Base-by-base conservation (phyloP, 2,329 filamentous ascomycete genomes). In the Monascus ruber region DNA sequence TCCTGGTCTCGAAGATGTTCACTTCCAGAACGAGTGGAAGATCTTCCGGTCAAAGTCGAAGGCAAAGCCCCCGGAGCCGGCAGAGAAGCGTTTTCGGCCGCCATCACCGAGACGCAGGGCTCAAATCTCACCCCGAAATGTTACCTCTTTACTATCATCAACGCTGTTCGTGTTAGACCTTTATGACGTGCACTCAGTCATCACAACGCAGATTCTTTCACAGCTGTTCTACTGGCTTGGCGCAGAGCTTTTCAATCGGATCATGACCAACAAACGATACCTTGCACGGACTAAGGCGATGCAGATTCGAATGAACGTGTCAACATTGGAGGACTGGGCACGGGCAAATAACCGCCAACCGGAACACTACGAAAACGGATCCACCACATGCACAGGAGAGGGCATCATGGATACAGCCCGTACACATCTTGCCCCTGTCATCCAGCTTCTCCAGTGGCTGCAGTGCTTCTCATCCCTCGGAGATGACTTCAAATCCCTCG, bases 241-340 rank as follows among this genome's bases (percentile, higher is more conserved):
- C 5, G 85, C 89, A 0, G 91, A 98, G 63, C 76, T 96, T 6
- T 98, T 98, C 69, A 98, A 98, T 62, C 83, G 89, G 42, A 85
- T 98, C 61, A 94, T 98, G 85, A 89, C 85, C 26, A 95, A 93
- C 55, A 79, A 86, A 47, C 88, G 89, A 59, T 98, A 95, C 55
- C 72, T 98, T 6, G 89, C 91, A 5, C 77, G 91, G 38, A 98
- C 91, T 11, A 98, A 98, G 63, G 91, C 91, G 3, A 98, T 98
- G 91, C 91, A 98, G 60, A 96, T 98, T 51, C 85, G 91, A 49
- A 96, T 98, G 88, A 98, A 98, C 58, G 79, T 98, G 5, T 96
- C 91, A 0, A 82, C 81, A 5, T 69, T 98, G 17, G 91, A 98
- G 61, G 91, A 98, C 56, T 98, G 91, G 91, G 89, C 91, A 1